These are phyloP conservation scores for Fusarium hainanense DNA, from an alignment of 2,329 filamentous ascomycete species.

Conservation along the genomic window DNA sequence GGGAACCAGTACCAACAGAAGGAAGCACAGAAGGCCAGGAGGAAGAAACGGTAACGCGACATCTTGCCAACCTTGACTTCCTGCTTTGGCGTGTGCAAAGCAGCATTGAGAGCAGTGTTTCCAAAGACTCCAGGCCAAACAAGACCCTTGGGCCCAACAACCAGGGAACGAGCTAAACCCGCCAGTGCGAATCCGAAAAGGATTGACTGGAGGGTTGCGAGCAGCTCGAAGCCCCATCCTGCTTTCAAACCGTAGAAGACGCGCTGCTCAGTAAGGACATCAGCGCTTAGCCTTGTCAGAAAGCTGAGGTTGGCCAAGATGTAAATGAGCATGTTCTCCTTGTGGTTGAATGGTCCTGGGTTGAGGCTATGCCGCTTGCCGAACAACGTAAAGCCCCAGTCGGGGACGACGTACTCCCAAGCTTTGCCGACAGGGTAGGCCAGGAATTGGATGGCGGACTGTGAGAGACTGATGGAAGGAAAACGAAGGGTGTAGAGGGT, in stretches of 20 bases:
- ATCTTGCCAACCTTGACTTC: constrained; percentile 46
- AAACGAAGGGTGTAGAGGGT: constrained; percentile 55
- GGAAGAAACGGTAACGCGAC: constrained; percentile 59
- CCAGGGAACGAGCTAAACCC: constrained; percentile 56
- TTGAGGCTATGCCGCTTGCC: constrained; percentile 51
- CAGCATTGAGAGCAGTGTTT: constrained; percentile 58
- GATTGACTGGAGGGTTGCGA: constrained; percentile 61
- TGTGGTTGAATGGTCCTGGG: constrained; percentile 54
- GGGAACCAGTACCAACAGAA: constrained; percentile 64
- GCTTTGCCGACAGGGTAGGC: constrained; percentile 58
- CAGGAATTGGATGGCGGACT: constrained; percentile 55
- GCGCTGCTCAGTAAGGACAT: constrained; percentile 51
- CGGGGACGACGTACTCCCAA: constrained; percentile 49
- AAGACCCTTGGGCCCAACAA: constrained; percentile 59
- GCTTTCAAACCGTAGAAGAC: constrained; percentile 58
- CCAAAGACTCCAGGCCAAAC: constrained; percentile 65
- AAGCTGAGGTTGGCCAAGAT: constrained; percentile 67
- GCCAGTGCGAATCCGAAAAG: constrained; percentile 64
- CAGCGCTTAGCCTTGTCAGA: constrained; percentile 51
- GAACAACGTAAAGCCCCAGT: constrained; percentile 45
- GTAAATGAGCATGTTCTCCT: constrained; percentile 65
- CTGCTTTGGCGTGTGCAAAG: constrained; percentile 54
- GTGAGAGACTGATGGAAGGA: constrained; percentile 49
- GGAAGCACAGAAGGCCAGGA: constrained; percentile 50
- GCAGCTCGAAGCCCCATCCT: constrained; percentile 61